phyloP scores from a whole-genome alignment of 179 eudicot species.

The Gypsophila paniculata region DNA sequence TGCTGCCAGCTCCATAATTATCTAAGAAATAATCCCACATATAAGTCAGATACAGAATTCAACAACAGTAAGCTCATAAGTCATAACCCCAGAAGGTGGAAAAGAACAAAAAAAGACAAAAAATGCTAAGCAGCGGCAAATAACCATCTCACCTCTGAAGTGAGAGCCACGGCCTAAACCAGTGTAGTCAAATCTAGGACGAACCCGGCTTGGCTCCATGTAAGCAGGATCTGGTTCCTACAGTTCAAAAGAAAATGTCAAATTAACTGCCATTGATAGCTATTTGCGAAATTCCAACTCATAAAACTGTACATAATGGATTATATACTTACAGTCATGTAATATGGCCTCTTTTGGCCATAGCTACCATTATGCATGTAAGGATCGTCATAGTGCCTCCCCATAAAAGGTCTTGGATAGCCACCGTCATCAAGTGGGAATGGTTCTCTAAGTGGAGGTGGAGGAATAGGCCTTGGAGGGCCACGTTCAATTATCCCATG shows the following conservation, averaged over 20 bases:
- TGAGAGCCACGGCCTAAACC: conserved; percentile 47
- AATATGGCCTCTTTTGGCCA: conserved; percentile 63
- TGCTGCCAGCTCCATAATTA: conserved; percentile 46
- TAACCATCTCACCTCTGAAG: conserved; percentile 44
- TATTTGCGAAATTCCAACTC: not conserved
- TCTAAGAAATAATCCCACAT: conserved; percentile 30
- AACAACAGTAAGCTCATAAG: not conserved
- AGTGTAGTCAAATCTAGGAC: conserved; percentile 64
- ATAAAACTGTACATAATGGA: not conserved
- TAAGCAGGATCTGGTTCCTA: conserved; percentile 61
- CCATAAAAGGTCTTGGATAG: conserved; percentile 42
- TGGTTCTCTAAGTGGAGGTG: conserved; percentile 48
- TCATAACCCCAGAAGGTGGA: not conserved
- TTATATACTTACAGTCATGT: conserved; percentile 51
- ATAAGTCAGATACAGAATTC: conserved; percentile 7
- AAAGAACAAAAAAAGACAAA: not conserved
- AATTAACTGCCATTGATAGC: not conserved
- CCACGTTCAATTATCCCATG: conserved; percentile 44
- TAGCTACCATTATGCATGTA: conserved; percentile 49
- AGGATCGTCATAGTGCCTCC: conserved; percentile 62
- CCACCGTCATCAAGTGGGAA: conserved; percentile 47
- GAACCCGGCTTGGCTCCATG: conserved; percentile 59
- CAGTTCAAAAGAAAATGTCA: not conserved
- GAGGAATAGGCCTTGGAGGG: conserved; percentile 41
- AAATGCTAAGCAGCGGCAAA: not conserved